Evolutionary conservation across 305 asterid genomes (phyloP).

Genomic region (Solanum chacoense): DNA sequence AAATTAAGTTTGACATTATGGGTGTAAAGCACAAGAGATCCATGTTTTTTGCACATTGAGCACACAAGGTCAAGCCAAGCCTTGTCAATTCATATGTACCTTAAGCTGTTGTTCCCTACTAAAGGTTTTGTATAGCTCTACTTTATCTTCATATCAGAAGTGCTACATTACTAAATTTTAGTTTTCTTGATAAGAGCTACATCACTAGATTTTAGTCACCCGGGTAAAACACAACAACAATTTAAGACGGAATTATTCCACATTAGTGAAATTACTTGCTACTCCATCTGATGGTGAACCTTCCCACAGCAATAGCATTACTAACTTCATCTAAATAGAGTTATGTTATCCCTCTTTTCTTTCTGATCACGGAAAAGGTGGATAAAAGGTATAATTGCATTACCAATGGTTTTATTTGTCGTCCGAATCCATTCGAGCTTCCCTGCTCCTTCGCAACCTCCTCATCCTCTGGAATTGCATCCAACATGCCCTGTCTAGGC

Average conservation of each 20-base stretch:
- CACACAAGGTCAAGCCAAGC: neutral
- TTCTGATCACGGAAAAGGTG: neutral
- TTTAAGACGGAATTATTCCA: neutral
- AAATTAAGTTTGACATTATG: neutral
- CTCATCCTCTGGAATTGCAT: constrained; percentile 72
- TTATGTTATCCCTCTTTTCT: neutral
- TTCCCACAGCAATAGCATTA: neutral
- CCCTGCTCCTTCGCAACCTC: constrained; percentile 48
- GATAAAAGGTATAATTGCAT: neutral
- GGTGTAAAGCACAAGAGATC: neutral
- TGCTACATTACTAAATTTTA: neutral
- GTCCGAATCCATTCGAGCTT: constrained; percentile 23
- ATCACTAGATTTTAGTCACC: neutral
- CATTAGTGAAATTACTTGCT: neutral
- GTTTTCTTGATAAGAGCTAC: neutral
- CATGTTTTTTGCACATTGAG: neutral
- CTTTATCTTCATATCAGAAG: neutral
- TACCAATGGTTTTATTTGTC: constrained; percentile 48
- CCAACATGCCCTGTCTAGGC: constrained; percentile 43
- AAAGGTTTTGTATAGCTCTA: neutral
- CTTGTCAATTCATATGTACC: neutral
- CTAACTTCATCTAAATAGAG: neutral
- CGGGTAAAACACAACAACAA: neutral
- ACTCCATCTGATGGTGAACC: neutral
- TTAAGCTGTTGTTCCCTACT: neutral